Base-by-base conservation (phyloP, 176 grass and related monocot genomes). In the Lolium multiflorum region DNA sequence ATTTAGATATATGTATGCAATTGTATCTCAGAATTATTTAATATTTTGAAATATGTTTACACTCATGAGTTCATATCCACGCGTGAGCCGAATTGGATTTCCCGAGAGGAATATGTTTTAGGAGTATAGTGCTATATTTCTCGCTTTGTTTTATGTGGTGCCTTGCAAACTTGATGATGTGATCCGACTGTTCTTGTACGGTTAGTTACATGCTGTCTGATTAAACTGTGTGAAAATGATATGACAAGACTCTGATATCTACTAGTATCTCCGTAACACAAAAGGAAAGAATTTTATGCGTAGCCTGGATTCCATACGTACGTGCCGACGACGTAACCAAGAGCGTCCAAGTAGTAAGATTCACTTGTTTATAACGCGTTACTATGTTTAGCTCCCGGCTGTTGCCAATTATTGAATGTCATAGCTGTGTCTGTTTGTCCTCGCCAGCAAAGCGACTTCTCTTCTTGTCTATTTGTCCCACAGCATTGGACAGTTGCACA, bases 391-490 rank as follows among this genome's bases (percentile, higher is more conserved):
- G 24, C 54, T 38, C 18, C 52, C 24, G 72, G 11, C 31, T n/a
- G 52, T 55, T 72, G 9, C 43, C 63, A 79, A 39, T 66, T 65
- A 79, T 72, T 83, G 73, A 35, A 81, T 60, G 13, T 12, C 87
- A 43, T 17, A 74, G 83, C 74, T 82, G 78, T 82, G 83, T 54
- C 46, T 58, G 65, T 49, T 37, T 39, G 80, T 41, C 87, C 38
- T 80, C 75, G 21, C 74, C 81, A 91, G 81, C 89, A 44, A 58
- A 37, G 89, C 89, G 84, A 68, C 75, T 58, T 72, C 56, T 78
- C 46, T 55, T 72, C 80, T 74, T 91, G 75, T 91, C 49, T 49
- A 75, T 84, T 87, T 87, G 75, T 79, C 38, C 6, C 54, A 47
- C 64, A 28, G 58, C 5, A 11, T 16, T 79, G 80, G 46, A 79